Base-by-base conservation (phyloP, 331 rosid genomes). In the Malus hybrid region DNA sequence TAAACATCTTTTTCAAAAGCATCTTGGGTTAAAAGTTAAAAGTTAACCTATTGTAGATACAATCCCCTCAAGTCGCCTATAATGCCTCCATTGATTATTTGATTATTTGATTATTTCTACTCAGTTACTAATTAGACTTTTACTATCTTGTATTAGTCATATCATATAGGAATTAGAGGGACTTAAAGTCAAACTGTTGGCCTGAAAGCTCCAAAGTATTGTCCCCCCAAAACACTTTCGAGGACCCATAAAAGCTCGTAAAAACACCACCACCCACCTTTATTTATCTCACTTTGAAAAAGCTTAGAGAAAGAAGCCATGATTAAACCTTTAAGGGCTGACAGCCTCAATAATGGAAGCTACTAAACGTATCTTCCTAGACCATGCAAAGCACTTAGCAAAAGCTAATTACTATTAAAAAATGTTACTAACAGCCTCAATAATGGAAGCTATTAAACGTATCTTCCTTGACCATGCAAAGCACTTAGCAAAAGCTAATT, bases 261-360 rank as follows among this genome's bases (percentile, higher is more conserved):
- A 9, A 46, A 57, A 57, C 65, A 75, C 80, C 81, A 71, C 81
- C 77, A 69, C 76, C 76, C n/a, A 57, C 70, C 79, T 82, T 85
- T 84, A 80, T 65, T 85, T 68, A 73, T 80, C 71, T 78, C 79
- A 72, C 76, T 65, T 79, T 64, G 48, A 39, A 14, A 85, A 85
- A 76, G 88, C 82, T 80, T 64, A 55, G 75, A 18, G 74, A 88
- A 90, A 85, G 96, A 15, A 68, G 80, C 86, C 83, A 86, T 86
- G 39, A 88, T 85, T 69, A 76, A 79, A 46, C 55, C 89, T 85
- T 87, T 86, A 72, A 71, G 46, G 28, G 7, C 57, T 42, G 6
- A 2, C 66, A 13, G 10, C 32, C 67, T 62, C 34, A 15, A 50
- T 50, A 50, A 50, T 50, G 56, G 2, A 50, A 50, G 56, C 6